Percentiles rank a stretch among this genome's conserved stretches.
Evolutionary conservation across 768 basidiomycete genomes (phyloP).

Genomic region (Boletus subparvulus): DNA sequence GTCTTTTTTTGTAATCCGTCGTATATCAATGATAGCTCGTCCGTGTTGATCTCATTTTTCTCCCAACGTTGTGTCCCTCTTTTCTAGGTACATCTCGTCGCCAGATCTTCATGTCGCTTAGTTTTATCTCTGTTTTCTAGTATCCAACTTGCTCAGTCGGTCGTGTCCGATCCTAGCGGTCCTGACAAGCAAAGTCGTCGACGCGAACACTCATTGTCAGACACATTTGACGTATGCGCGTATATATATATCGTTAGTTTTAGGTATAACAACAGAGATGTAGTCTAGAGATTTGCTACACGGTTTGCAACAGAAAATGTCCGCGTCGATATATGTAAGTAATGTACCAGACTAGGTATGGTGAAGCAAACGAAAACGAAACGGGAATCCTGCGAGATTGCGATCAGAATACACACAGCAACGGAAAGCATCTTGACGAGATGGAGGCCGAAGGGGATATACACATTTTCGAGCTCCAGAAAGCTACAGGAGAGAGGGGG

Average conservation of each 20-base stretch:
- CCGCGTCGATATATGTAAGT: not conserved
- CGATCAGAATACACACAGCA: conserved; percentile 2
- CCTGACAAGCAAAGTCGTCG: no score
- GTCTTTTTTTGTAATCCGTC: no score
- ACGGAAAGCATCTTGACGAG: not conserved
- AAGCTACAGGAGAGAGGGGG: conserved; percentile 1
- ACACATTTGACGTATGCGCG: not conserved
- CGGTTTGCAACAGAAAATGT: not conserved
- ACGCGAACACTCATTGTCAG: not conserved
- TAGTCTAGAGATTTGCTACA: conserved; percentile 15
- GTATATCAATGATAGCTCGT: no score
- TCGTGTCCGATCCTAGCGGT: no score
- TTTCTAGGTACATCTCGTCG: no score
- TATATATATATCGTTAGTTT: not conserved
- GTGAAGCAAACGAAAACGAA: not conserved
- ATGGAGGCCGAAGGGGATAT: not conserved
- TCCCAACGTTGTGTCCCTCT: no score
- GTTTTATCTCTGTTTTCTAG: no score
- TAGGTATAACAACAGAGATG: conserved; percentile 12
- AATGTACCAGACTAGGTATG: not conserved
- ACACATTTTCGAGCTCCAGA: not conserved
- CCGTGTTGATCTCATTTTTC: no score
- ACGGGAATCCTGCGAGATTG: not conserved
- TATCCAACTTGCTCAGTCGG: no score
- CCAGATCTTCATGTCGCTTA: no score